Conservation (phyloP, 805 yeast genomes). For the Wickerhamiella kurtzmanii region DNA sequence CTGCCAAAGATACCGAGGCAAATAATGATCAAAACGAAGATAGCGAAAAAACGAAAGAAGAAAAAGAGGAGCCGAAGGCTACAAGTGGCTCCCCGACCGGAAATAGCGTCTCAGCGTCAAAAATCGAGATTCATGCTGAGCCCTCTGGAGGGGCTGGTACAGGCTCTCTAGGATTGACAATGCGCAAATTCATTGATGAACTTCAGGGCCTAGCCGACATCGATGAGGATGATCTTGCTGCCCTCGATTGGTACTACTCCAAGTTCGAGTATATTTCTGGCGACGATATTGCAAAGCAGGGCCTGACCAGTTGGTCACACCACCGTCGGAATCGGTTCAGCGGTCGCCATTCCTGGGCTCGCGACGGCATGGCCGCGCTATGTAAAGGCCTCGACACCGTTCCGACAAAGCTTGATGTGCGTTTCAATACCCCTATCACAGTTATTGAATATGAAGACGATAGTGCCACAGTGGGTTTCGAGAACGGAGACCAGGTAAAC, state of each 20-base stretch:
- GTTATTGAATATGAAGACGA: conserved; percentile 28
- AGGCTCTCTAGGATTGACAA: conserved; percentile 27
- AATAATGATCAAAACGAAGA: no score
- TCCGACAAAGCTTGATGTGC: conserved; percentile 29
- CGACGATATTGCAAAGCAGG: conserved; percentile 24
- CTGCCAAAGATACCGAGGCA: not conserved
- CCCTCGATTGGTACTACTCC: conserved; percentile 31
- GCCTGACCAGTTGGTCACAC: conserved; percentile 31
- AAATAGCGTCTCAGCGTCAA: conserved; percentile 19
- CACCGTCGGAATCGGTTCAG: conserved; percentile 30
- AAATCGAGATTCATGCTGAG: conserved; percentile 23
- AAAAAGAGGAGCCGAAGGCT: conserved; percentile 13
- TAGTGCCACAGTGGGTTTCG: conserved; percentile 23
- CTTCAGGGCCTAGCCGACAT: conserved; percentile 24
- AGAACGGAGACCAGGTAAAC: conserved; percentile 29
- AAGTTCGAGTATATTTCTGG: conserved; percentile 30
- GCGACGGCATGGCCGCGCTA: conserved; percentile 27
- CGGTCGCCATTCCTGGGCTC: conserved; percentile 29
- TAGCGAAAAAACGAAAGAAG: conserved; percentile 14
- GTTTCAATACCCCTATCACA: conserved; percentile 28
- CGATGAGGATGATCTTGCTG: conserved; percentile 25
- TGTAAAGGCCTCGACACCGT: conserved; percentile 27
- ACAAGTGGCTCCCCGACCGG: not conserved
- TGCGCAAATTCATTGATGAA: conserved; percentile 25
- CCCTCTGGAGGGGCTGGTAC: conserved; percentile 23